Conservation (phyloP, 2,329 filamentous ascomycete genomes). For the Calonectria crousiana region DNA sequence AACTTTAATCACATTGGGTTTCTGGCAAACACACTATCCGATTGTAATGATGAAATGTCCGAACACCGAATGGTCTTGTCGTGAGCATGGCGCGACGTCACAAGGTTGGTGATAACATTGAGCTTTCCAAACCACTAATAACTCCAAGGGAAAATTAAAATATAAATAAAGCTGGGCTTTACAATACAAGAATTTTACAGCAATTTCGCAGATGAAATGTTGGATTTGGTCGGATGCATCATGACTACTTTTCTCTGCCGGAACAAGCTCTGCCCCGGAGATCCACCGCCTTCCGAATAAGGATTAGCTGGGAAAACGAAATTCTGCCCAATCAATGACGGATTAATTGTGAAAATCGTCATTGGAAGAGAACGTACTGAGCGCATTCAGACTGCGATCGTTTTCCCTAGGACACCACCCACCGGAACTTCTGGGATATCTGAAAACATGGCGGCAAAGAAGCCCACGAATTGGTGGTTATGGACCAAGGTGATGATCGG, state of each 20-base stretch:
- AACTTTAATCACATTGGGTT: background rate
- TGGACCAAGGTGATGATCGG: conserved; percentile 78
- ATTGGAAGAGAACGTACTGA: conserved; percentile 39
- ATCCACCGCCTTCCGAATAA: conserved; percentile 40
- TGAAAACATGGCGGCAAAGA: conserved; percentile 53
- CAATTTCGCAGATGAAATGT: background rate
- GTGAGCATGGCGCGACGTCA: background rate
- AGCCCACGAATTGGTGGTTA: conserved; percentile 65
- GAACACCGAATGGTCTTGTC: background rate
- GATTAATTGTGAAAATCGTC: conserved; percentile 45
- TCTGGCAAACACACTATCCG: background rate
- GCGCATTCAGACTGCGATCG: conserved; percentile 6
- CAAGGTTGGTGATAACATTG: background rate
- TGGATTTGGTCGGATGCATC: background rate
- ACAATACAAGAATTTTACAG: no score
- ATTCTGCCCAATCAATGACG: conserved; percentile 48
- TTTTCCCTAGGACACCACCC: background rate
- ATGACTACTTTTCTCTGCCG: conserved; percentile 1
- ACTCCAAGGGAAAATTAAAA: background rate
- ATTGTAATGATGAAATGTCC: background rate
- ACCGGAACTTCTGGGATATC: background rate
- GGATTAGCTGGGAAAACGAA: conserved; percentile 19
- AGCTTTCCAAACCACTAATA: no score
- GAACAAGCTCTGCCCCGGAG: conserved; percentile 27
- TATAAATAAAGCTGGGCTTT: no score